These are phyloP conservation scores for Hevea brasiliensis DNA, from an alignment of 345 rosid species.

Conservation along the genomic window DNA sequence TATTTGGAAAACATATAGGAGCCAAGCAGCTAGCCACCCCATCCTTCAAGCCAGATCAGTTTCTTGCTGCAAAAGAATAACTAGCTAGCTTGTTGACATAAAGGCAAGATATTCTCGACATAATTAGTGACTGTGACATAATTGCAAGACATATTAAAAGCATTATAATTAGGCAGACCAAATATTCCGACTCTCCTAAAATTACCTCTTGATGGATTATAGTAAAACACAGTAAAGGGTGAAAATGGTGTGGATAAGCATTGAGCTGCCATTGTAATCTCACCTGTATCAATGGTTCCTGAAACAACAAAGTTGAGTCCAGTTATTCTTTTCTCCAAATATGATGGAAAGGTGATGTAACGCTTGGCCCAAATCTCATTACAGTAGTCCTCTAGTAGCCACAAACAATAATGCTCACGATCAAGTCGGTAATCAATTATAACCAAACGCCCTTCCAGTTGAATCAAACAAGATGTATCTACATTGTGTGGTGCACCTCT, in stretches of 20 bases:
- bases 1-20: too few relatives aligned
- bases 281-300: slow-evolving; percentile 6
- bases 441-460: slow-evolving; percentile 9
- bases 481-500: background rate
- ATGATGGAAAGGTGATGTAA: background rate
- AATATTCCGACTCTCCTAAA: slow-evolving; percentile 13
- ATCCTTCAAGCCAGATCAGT: too few relatives aligned
- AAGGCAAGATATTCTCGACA: background rate
- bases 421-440: background rate
- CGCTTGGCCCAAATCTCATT: slow-evolving; percentile 3
- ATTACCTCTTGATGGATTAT: background rate
- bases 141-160: slow-evolving; percentile 15
- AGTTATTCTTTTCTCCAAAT: background rate
- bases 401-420: background rate
- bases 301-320: slow-evolving; percentile 4
- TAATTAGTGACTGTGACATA: background rate
- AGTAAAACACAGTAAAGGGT: background rate
- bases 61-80: too few relatives aligned
- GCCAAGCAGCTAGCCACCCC: too few relatives aligned
- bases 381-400: slow-evolving; percentile 4
- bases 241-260: slow-evolving; percentile 7
- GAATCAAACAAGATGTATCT: slow-evolving; percentile 5
- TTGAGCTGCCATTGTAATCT: slow-evolving; percentile 21
- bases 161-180: slow-evolving; percentile 13
- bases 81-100: too few relatives aligned